Base-by-base conservation (phyloP, 1,139 yeast species). In the Suhomyces terraborum region DNA sequence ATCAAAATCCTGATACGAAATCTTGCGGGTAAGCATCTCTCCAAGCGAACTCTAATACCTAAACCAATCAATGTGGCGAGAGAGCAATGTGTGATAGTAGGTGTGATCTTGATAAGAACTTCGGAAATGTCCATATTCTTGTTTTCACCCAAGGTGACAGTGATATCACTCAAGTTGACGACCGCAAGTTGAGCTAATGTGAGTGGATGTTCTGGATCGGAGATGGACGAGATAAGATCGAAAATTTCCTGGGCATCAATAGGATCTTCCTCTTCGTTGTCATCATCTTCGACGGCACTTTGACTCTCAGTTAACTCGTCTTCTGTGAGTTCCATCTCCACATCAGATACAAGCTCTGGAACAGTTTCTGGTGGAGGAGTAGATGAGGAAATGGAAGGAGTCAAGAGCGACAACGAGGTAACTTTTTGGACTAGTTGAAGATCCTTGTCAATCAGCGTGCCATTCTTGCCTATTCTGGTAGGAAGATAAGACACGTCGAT, bases 131-230 rank as follows among this genome's bases (percentile, higher is more conserved):
- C 79, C 10, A 64, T 56, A 23, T 71, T 67, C 28, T 62, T 63
- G 17, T 56, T 52, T 1, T 77, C 76, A 6, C 79, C 73, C 50
- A 85, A 83, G 1, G 68, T 69, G 7, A 94, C 88, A 27, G 67
- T 61, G 43, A 94, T 93, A 59, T 94, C 96, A 2, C 75, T 75
- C 37, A 94, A 69, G 55, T 89, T 89, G 2, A 94, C 96, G 32
- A 94, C 98, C 0, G 97, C 94, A 13, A 94, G 73, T 62, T 94
- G 98, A 0, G 97, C 98, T 44, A 94, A 71, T 0, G 97, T 86
- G 31, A 94, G 70, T 0, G 99, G 99, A 61, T 94, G 99, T 57
- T 94, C 99, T 2, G 99, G 99, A 60, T 94, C 99, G 0, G 95
- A 87, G 18, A 94, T 93, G 20, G 88, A 77, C 2, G 97, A 80